Base-by-base conservation (phyloP, 1,284 basidiomycete genomes). In the Calocybe gambosa region DNA sequence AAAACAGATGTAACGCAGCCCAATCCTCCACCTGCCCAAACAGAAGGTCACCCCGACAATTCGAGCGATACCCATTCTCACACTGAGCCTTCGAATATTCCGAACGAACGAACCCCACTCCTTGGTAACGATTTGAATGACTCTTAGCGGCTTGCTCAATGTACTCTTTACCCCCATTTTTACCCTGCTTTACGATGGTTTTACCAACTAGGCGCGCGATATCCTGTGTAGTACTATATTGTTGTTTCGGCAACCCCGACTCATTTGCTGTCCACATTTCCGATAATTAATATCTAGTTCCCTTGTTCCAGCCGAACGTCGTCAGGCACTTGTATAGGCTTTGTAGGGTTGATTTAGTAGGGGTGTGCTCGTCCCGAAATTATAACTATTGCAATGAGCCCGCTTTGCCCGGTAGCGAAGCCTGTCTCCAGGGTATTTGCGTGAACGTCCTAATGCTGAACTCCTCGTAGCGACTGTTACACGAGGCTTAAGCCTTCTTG, bases 1-100 rank as follows among this genome's bases (percentile, higher is more conserved):
- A 89, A 92, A 62, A 83, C 87, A 36, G 89, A 93, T 59, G 89
- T 93, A 31, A 92, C 89, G 1, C 75, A 81, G 46, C 82, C 85
- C 26, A 57, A 51, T 31, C 42, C 47, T 6, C 36, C 56, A 47
- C 40, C 54, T 19, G 25, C 47, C 39, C 19, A 44, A 36, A n/a
- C 37, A 38, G 38, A 48, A 43, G 21, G 10, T 15, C 36, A 29
- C 40, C 10, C 20, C 34, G 42, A 25, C 39, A 45, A 42, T 29
- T 44, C 45, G 13, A 41, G 41, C 31, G 41, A 50, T 43, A 44
- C 39, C 50, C 50, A 49, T 41, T 36, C 50, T 39, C 51, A 44
- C 47, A 49, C 58, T 35, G 47, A 55, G 15, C 46, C 58, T 48
- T 39, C 56, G 16, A 46, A 48, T 31, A 46, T 56, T 45, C 58